These are phyloP conservation scores for Sphagnum fallax DNA, from an alignment of 228 moss, liverwort and hornwort genomes.

Conservation along the genomic window DNA sequence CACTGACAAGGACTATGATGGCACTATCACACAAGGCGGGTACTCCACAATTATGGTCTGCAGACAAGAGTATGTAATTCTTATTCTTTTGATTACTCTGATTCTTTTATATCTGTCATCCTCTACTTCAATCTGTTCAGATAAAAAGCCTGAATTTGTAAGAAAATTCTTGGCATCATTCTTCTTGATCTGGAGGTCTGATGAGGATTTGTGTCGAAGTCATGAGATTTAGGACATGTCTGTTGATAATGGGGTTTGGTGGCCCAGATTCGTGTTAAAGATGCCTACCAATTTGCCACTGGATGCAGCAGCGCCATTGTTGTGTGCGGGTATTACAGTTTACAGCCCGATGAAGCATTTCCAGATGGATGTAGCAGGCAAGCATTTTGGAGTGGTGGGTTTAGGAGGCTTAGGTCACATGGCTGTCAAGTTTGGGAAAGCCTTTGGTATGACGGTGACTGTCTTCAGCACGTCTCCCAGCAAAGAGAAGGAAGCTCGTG, in stretches of 20 bases:
- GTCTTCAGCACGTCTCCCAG: constrained; percentile 50
- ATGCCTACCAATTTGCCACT: constrained; percentile 40
- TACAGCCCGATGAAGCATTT: constrained; percentile 62
- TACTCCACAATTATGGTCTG: constrained; percentile 31
- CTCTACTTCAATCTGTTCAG: not conserved
- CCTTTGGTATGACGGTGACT: constrained; percentile 61
- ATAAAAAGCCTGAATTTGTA: not conserved
- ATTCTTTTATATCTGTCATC: not conserved
- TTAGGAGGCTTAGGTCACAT: constrained; percentile 70
- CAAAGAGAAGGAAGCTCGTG: constrained; percentile 53
- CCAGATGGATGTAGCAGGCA: constrained; percentile 50
- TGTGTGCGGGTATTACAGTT: constrained; percentile 69
- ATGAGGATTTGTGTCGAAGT: not conserved
- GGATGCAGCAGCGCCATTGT: constrained; percentile 54
- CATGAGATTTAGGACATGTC: not conserved
- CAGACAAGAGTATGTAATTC: constrained; percentile 15
- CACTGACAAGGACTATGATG: constrained; percentile 30
- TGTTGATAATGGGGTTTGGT: not conserved
- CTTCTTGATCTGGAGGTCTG: not conserved
- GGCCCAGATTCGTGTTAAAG: constrained; percentile 31
- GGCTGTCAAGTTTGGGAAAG: constrained; percentile 51
- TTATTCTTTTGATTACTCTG: not conserved
- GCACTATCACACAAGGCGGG: constrained; percentile 35
- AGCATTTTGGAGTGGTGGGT: constrained; percentile 44
- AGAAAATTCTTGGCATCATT: not conserved